Percentiles rank a stretch among this genome's conserved stretches.
Conservation (phyloP, 495 filamentous ascomycete genomes). For the Penicillium soppii region DNA sequence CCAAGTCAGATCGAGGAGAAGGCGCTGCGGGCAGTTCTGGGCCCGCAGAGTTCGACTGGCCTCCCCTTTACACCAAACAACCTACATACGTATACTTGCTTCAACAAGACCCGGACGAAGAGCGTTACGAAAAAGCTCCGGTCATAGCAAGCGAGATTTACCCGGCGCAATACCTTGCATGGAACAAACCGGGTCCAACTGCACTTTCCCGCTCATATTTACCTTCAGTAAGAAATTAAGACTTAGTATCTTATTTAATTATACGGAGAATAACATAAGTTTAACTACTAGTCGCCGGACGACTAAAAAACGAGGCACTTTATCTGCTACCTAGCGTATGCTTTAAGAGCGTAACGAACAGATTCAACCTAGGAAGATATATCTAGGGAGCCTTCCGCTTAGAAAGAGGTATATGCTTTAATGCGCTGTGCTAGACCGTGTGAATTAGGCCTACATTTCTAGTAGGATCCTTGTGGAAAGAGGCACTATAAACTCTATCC, state of each 20-base stretch:
- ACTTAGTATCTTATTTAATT: conserved; percentile 13
- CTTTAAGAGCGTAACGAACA: conserved; percentile 10
- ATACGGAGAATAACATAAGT: conserved; percentile 1
- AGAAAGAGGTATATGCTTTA: conserved; percentile 14
- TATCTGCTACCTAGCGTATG: conserved; percentile 10
- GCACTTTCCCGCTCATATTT: too few relatives aligned
- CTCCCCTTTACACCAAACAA: too few relatives aligned
- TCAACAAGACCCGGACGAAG: too few relatives aligned
- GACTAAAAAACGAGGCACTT: conserved; percentile 9
- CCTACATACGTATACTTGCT: too few relatives aligned
- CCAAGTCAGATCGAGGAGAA: too few relatives aligned
- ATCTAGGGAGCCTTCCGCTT: conserved; percentile 10
- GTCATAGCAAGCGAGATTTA: too few relatives aligned
- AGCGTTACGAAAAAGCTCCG: too few relatives aligned
- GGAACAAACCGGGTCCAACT: too few relatives aligned
- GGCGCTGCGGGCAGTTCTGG: too few relatives aligned
- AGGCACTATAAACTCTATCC: conserved; percentile 19
- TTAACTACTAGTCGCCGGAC: conserved; percentile 2
- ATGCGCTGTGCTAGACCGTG: conserved; percentile 15
- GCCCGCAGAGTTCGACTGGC: too few relatives aligned
- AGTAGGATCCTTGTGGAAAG: conserved; percentile 15
- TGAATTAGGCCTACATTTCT: conserved; percentile 13
- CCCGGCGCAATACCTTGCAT: too few relatives aligned
- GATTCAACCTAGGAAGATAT: conserved; percentile 6
- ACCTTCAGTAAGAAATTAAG: conserved; percentile 20